A percentile compares a stretch with the other conserved stretches of the same genome.
phyloP scores from a whole-genome alignment of 1,284 basidiomycete genomes.

The Puccinia hordei region DNA sequence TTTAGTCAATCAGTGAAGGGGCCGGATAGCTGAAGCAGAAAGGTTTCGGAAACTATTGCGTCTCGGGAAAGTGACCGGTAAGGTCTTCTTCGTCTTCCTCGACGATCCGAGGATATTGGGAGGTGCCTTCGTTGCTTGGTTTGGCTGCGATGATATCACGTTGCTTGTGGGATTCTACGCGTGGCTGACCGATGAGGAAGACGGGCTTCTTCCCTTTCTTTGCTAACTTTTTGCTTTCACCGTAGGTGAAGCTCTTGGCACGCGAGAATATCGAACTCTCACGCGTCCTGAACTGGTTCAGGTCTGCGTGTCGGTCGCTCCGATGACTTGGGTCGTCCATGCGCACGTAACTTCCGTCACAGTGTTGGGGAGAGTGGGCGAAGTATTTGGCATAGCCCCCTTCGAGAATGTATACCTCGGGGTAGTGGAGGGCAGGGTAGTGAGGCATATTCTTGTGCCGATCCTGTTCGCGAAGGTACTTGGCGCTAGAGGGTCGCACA shows the following conservation, averaged over 20 bases:
- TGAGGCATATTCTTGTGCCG: constrained; percentile 79
- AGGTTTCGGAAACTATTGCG: background rate
- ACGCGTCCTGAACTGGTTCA: constrained; percentile 83
- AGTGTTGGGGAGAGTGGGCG: constrained; percentile 32
- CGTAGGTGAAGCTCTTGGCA: constrained; percentile 84
- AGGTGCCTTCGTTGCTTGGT: background rate
- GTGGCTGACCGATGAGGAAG: background rate
- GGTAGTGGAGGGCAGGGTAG: constrained; percentile 92
- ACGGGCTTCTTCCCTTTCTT: background rate
- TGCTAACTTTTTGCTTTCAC: constrained; percentile 60
- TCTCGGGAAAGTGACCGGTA: background rate
- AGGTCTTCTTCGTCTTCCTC: constrained; percentile 27
- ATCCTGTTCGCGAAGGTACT: constrained; percentile 86
- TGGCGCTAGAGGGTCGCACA: constrained; percentile 67
- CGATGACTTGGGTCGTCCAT: constrained; percentile 92
- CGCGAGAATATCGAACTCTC: constrained; percentile 67
- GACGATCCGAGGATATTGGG: constrained; percentile 1
- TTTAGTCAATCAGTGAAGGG: background rate
- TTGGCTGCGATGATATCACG: background rate
- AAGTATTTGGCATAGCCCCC: constrained; percentile 82
- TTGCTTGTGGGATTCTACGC: background rate
- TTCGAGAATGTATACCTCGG: constrained; percentile 93
- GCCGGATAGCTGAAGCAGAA: background rate
- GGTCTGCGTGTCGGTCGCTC: constrained; percentile 75
- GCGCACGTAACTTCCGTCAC: constrained; percentile 67